A percentile compares a stretch with the other conserved stretches of the same genome.
phyloP scores from a whole-genome alignment of 1,139 yeast species.

The Pneumocystis wakefieldiae region DNA sequence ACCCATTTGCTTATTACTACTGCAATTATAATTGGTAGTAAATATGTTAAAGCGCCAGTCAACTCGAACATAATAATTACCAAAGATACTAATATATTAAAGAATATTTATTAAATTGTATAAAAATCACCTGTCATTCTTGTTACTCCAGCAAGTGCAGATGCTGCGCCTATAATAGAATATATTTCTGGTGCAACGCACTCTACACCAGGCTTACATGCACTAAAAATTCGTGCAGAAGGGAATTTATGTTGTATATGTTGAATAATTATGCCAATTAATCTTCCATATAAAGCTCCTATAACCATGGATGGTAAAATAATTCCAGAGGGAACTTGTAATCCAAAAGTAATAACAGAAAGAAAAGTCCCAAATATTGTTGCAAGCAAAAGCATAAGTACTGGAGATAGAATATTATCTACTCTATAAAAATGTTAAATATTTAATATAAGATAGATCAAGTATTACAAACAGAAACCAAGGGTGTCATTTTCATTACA shows the following conservation, averaged over 20 bases:
- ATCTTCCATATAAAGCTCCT: conserved; percentile 50
- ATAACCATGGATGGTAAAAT: conserved; percentile 57
- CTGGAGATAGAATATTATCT: not conserved
- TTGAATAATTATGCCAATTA: conserved; percentile 37
- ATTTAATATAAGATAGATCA: not conserved
- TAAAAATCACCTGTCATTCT: conserved; percentile 33
- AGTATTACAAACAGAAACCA: not conserved
- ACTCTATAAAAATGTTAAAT: not conserved
- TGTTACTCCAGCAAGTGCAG: conserved; percentile 55
- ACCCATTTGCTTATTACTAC: conserved; percentile 11
- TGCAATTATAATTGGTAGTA: conserved; percentile 17
- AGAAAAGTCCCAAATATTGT: conserved; percentile 19
- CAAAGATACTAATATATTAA: conserved; percentile 29
- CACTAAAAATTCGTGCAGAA: conserved; percentile 15
- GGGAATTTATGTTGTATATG: conserved; percentile 12
- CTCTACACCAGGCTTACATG: conserved; percentile 13
- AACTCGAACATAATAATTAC: conserved; percentile 47
- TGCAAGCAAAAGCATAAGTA: not conserved
- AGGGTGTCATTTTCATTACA: not conserved
- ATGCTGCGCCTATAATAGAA: conserved; percentile 50
- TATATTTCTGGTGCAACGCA: conserved; percentile 44
- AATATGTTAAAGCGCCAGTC: conserved; percentile 47
- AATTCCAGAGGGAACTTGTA: conserved; percentile 50
- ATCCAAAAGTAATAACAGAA: conserved; percentile 35
- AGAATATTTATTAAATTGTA: not conserved